These are phyloP conservation scores for Exserohilum rostratum DNA, from an alignment of 2,329 filamentous ascomycete genomes.

Conservation along the genomic window DNA sequence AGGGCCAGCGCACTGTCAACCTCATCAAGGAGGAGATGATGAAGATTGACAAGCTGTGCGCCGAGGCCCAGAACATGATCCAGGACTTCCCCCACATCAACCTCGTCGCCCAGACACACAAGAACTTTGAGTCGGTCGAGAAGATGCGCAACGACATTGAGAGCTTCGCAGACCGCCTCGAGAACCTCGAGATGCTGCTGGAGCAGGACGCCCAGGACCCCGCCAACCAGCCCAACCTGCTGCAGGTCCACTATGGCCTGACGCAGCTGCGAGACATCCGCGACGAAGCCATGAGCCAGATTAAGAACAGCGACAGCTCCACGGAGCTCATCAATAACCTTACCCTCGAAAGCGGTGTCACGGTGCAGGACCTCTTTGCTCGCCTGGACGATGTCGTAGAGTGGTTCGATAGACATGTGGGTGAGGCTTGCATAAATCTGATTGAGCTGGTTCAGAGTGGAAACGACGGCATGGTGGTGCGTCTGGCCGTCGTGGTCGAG, in stretches of 20 bases:
- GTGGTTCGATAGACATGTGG: slow-evolving; percentile 95
- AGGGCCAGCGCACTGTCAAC: slow-evolving; percentile 89
- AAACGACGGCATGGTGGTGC: slow-evolving; percentile 87
- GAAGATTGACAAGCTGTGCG: slow-evolving; percentile 96
- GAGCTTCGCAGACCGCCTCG: slow-evolving; percentile 79
- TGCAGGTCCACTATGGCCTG: slow-evolving; percentile 89
- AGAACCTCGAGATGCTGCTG: slow-evolving; percentile 77
- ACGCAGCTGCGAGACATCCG: slow-evolving; percentile 91
- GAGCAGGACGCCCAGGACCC: slow-evolving; percentile 81
- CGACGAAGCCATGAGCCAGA: slow-evolving; percentile 96
- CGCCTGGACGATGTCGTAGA: slow-evolving; percentile 85
- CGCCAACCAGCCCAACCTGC: slow-evolving; percentile 89
- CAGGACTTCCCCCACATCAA: slow-evolving; percentile 95
- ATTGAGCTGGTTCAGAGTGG: slow-evolving; percentile 85
- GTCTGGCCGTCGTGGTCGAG: slow-evolving; percentile 89
- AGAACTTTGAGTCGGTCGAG: slow-evolving; percentile 93
- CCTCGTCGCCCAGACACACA: slow-evolving; percentile 88
- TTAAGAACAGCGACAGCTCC: slow-evolving; percentile 78
- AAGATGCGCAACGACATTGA: slow-evolving; percentile 91
- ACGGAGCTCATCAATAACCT: slow-evolving; percentile 87
- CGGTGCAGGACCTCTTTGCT: slow-evolving; percentile 87
- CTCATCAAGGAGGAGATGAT: slow-evolving; percentile 98
- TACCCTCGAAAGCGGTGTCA: slow-evolving; percentile 69
- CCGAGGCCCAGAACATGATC: slow-evolving; percentile 97
- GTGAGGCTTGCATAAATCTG: slow-evolving; percentile 84